Base-by-base conservation (phyloP, 331 rosid species). In the Quercus phellos region DNA sequence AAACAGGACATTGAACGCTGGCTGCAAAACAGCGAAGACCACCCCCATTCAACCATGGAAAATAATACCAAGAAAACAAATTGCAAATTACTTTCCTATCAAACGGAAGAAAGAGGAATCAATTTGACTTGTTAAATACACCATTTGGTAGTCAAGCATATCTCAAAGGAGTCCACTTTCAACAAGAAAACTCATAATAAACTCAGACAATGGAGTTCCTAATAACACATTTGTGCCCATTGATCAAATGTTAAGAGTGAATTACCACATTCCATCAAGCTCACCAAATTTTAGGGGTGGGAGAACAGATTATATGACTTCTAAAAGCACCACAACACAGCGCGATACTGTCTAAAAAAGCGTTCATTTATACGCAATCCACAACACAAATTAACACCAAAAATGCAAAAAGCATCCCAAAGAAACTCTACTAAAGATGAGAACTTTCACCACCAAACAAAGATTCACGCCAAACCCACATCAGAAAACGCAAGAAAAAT, bases 381-480 rank as follows among this genome's bases (percentile, higher is more conserved):
- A 72, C 38, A 16, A 60, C 27, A 51, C 71, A 75, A 81, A 81
- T 18, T n/a, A 16, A 0, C 10, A 43, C 27, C 68, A 75, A 56
- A 69, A 76, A 63, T 22, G 60, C 12, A 46, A 43, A 50, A 32
- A 22, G 3, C 50, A 32, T n/a, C 74, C 63, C 43, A 70, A 13
- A 11, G 74, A 84, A 77, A 68, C 18, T 66, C 19, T 17, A 32
- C 72, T 21, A 38, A 82, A 61, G 73, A 43, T 68, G n/a, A 2
- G 43, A 79, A 77, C 79, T 72, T 72, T 68, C 73, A n/a, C 7
- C 17, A 77, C 61, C 78, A 22, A 67, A n/a, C 73, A 42, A 68
- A 35, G 74, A 75, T 55, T 74, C 74, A 73, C 78, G 74, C 35
- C 24, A 77, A 83, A 78, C 79, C 79, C 79, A 68, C 69, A 14